A percentile compares a stretch with the other conserved stretches of the same genome.
phyloP scores from a whole-genome alignment of 805 yeast genomes.

The Yarrowia keelungensis region DNA sequence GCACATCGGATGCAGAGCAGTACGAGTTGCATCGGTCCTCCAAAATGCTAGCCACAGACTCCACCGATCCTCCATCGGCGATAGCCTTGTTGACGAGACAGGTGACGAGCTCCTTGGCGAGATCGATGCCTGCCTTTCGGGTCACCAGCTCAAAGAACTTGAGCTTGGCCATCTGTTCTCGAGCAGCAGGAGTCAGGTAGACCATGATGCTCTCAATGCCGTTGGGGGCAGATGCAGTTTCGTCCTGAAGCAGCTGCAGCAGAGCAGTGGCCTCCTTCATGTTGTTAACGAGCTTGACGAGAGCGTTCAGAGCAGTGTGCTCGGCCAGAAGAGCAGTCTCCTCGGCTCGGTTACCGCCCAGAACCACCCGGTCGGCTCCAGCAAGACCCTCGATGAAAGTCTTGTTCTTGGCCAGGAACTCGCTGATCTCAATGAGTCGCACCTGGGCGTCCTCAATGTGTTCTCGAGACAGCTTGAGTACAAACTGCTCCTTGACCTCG shows the following conservation, averaged over 20 bases:
- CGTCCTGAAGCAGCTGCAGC: conserved; percentile 79
- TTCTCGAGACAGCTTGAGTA: conserved; percentile 42
- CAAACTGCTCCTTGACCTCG: conserved; percentile 43
- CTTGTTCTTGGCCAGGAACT: conserved; percentile 55
- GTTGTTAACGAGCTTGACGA: conserved; percentile 74
- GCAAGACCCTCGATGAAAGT: conserved; percentile 55
- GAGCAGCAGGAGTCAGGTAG: conserved; percentile 71
- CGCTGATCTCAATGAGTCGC: conserved; percentile 48
- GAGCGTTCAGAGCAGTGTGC: conserved; percentile 81
- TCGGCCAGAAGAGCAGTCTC: conserved; percentile 71
- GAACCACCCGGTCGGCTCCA: conserved; percentile 47
- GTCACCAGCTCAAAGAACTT: conserved; percentile 80
- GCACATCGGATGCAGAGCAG: conserved; percentile 91
- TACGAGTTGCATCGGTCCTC: conserved; percentile 95
- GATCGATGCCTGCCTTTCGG: conserved; percentile 64
- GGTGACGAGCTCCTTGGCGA: conserved; percentile 85
- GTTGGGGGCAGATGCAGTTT: conserved; percentile 53
- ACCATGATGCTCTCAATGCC: conserved; percentile 72
- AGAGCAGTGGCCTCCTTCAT: conserved; percentile 92
- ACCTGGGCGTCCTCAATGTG: conserved; percentile 47
- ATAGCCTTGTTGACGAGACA: conserved; percentile 89
- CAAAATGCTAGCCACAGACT: conserved; percentile 80
- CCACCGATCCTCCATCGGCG: conserved; percentile 90
- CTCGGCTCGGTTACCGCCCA: conserved; percentile 46
- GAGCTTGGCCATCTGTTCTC: conserved; percentile 68